Base-by-base conservation (phyloP, 495 filamentous ascomycete genomes). In the Podospora conica region DNA sequence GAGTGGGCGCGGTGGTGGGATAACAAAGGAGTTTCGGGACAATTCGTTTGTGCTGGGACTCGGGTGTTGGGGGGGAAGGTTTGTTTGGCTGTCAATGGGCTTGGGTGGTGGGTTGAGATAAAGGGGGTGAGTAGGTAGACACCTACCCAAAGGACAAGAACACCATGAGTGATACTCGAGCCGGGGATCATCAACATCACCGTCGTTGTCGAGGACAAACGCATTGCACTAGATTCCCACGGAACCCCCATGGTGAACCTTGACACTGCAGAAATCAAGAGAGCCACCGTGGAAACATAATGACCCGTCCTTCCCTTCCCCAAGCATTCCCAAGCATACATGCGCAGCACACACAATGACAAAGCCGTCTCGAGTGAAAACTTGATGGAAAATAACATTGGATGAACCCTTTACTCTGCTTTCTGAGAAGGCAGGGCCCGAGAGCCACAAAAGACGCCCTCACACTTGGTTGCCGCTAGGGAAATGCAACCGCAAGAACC, bases 401-500 rank as follows among this genome's bases (percentile, higher is more conserved):
- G 29, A 8, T n/a, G 18, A n/a, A 48, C 40, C 40, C 40, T 48
- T 48, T 48, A n/a, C 40, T n/a, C 40, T 48, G 40, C 40, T n/a
- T 48, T 48, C 40, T 11, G 40, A 48, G 40, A 48, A 48, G 18
- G 40, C 40, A 48, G 40, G 28, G 40, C 59, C 59, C 28, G 53
- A 22, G 61, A 48, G 40, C 18, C 27, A 53, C 61, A 63, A 69
- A 61, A 64, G 33, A 63, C 57, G 56, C 57, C 40, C 55, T 21
- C 58, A 55, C 20, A 60, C 53, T 31, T 48, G 53, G 55, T 40
- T 60, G 56, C 60, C 68, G 56, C 65, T 54, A 57, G 60, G 27
- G 31, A 31, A 27, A 61, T 63, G 48, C 33, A 28, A 20, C 48
- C 40, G 61, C 40, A 55, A 65, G 53, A 58, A 66, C 69, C 63